phyloP scores from a whole-genome alignment of 108 stramenopile genomes.

The Conticribra guillardii region DNA sequence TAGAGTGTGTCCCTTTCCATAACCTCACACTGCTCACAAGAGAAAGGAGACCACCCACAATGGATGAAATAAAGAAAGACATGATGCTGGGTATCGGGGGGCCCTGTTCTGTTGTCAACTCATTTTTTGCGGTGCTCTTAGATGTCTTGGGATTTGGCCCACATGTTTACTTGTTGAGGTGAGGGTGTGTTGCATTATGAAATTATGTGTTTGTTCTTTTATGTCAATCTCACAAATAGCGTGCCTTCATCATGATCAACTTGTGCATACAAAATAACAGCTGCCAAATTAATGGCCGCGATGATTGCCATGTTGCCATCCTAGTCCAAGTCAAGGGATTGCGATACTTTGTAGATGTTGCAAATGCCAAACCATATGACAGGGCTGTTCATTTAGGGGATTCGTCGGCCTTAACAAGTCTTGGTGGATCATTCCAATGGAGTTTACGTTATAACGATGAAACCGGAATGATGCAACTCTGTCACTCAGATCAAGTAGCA shows the following conservation, averaged over 20 bases:
- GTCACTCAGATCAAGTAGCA: not conserved
- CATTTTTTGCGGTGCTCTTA: slow-evolving; percentile 6
- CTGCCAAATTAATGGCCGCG: slow-evolving; percentile 9
- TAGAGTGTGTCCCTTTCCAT: slow-evolving; percentile 10
- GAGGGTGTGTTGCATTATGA: not conserved
- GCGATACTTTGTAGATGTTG: slow-evolving; percentile 14
- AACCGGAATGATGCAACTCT: slow-evolving; percentile 5
- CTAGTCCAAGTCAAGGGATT: slow-evolving; percentile 15
- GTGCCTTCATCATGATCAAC: not conserved
- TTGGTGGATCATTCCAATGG: slow-evolving; percentile 9
- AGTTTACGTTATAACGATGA: not conserved
- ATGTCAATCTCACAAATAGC: not conserved
- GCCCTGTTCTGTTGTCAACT: slow-evolving; percentile 15
- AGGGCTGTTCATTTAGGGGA: slow-evolving; percentile 12
- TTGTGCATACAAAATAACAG: too few relatives aligned
- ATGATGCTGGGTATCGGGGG: slow-evolving; percentile 14
- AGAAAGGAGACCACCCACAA: slow-evolving; percentile 10
- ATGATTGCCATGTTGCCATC: slow-evolving; percentile 17
- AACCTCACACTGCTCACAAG: slow-evolving; percentile 18
- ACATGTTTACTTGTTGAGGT: slow-evolving; percentile 16
- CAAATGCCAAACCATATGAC: slow-evolving; percentile 18
- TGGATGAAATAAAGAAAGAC: slow-evolving; percentile 12
- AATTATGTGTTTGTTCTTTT: not conserved
- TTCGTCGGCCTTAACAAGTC: not conserved
- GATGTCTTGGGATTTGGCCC: slow-evolving; percentile 9